Conservation (phyloP, 306 rosid genomes). For the Malus sieversii region DNA sequence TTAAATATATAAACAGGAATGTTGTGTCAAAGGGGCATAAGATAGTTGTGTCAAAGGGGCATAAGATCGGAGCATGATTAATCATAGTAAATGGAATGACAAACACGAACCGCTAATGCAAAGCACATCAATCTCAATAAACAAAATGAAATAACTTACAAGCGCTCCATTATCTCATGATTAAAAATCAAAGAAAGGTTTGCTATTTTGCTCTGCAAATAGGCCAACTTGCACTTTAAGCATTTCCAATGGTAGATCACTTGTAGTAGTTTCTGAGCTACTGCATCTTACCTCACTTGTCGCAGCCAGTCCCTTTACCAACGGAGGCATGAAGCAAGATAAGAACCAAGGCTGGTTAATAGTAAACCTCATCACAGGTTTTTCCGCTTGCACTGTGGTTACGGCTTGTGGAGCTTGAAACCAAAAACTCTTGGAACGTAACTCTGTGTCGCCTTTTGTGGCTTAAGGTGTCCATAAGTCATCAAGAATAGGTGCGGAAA, state of each 20-base stretch:
- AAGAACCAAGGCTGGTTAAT: slow-evolving; percentile 11
- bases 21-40: not conserved
- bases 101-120: slow-evolving; percentile 2
- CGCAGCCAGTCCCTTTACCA: not conserved
- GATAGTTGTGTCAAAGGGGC: not conserved
- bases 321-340: slow-evolving; percentile 9
- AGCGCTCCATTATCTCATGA: slow-evolving; percentile 30
- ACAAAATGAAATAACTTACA: slow-evolving; percentile 27
- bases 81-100: slow-evolving; percentile 3
- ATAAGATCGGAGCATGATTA: not conserved
- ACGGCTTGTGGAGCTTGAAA: slow-evolving; percentile 72
- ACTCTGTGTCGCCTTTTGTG: slow-evolving; percentile 59
- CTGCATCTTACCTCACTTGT: slow-evolving; percentile 24
- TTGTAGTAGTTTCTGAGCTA: slow-evolving; percentile 12
- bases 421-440: slow-evolving; percentile 85
- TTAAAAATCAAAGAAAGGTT: slow-evolving; percentile 23
- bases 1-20: not conserved
- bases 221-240: slow-evolving; percentile 23
- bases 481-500: slow-evolving; percentile 75
- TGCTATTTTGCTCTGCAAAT: slow-evolving; percentile 15
- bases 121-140: slow-evolving; percentile 1
- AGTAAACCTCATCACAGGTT: slow-evolving; percentile 17
- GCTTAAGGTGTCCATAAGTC: slow-evolving; percentile 75
- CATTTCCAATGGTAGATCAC: slow-evolving; percentile 27
- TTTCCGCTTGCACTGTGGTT: slow-evolving; percentile 18